Evolutionary conservation across 495 filamentous ascomycete genomes (phyloP), one percentile per base, ranked within the genome.

Genomic region (Chaetomium tenue): DNA sequence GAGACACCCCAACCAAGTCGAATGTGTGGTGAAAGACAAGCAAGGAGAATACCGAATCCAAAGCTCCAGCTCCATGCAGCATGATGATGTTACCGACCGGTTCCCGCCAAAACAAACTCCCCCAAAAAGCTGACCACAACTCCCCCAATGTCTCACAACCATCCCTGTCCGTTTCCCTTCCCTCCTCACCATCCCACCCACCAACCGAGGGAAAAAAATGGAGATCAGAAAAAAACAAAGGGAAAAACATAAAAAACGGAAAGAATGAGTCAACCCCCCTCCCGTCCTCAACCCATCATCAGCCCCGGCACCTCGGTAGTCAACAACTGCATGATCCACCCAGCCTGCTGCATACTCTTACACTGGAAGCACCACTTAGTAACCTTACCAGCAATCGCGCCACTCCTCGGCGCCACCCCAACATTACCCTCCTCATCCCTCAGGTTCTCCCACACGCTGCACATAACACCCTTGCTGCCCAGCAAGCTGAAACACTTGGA

Each of bases 311-410:
- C 77, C 75, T 82, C 80, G 26, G 75, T 67, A 42, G 78, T 77
- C 13, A 83, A 74, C 39, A 82, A 66, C 23, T 68, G 65, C 58
- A 78, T 78, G 39, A 83, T 80, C 79, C 78, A 82, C 30, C 65
- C 65, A 15, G 81, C 80, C 70, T 82, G 72, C 53, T 73, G 53
- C 9, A 70, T 70, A 33, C 72, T 81, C 61, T 71, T 77, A 66
- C 81, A 83, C 76, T 94, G 91, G 63, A 97, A 87, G 82, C 93
- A 91, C 82, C 89, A 96, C 54, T 92, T 88, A 58, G 81, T 86
- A 40, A 87, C 88, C 64, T 83, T 84, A 12, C 88, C 89, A 5
- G 81, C 83, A 1, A 96, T 86, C 26, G 89, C 90, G 5, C 94
- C 94, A 44, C 82, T 81, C 57, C 86, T 81, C 0, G 86, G 85